Evolutionary conservation across 345 rosid species (phyloP), one percentile per base, ranked within the genome.

Genomic region (Camelina hispida): DNA sequence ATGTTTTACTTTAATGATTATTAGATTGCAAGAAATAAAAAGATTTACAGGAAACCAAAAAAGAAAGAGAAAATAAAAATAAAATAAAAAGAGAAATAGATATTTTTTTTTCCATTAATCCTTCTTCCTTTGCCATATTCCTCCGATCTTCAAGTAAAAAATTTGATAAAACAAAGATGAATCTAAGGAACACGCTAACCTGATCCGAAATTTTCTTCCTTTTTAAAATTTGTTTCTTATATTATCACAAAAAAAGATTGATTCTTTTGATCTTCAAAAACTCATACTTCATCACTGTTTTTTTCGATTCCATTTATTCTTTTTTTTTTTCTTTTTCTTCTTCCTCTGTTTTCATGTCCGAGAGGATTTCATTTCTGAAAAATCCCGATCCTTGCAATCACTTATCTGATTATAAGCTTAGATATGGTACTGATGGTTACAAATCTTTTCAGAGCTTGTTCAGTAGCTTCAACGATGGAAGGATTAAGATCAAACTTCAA

Each of bases 381-480:
- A 79, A 74, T 44, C 89, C 96, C 54, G 85, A 86, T 61, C 85
- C 84, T 52, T 93, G 97, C 86, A 76, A 74, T 57, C 98, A 93
- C 81, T 84, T 91, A 16, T 87, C 92, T 25, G 85, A 87, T 79
- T 91, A 87, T 85, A 91, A 89, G 89, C 87, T 84, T 44, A 89
- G 75, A 52, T 73, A 85, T 78, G 91, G 92, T 48, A 75, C 77
- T 62, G 70, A 63, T 82, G 90, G 86, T 62, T 91, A 80, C 82
- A 80, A 73, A 47, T 81, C 85, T 37, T 81, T 93, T 46, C 82
- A 84, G 53, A 81, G 69, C 34, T 79, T 62, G 78, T 76, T 90
- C 74, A 81, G 76, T 74, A 68, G 85, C 68, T 73, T 65, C 71
- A 81, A 81, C 68, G 76, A 60, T 69, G 90, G 96, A 69, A 84